Conservation (phyloP, 306 rosid species). For the Sphenostylis stenocarpa region DNA sequence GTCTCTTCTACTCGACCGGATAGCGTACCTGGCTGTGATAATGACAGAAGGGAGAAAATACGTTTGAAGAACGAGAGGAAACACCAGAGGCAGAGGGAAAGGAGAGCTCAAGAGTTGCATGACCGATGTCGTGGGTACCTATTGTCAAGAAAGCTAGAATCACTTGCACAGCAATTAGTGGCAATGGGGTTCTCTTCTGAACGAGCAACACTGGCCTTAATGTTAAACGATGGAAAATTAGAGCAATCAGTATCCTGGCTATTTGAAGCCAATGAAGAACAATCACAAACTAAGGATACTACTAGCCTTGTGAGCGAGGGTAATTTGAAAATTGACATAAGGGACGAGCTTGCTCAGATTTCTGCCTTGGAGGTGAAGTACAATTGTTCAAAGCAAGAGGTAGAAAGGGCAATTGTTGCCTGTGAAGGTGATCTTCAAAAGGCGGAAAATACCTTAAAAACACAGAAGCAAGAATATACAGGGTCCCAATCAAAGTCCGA, state of each 20-base stretch:
- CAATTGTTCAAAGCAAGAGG: conserved; percentile 78
- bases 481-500: conserved; percentile 49
- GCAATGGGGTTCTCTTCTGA: conserved; percentile 79
- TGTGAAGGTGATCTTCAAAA: conserved; percentile 85
- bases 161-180: conserved; percentile 71
- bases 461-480: conserved; percentile 56
- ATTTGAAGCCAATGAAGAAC: conserved; percentile 60
- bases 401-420: conserved; percentile 73
- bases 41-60: conserved; percentile 73
- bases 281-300: conserved; percentile 37
- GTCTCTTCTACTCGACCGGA: conserved; percentile 51
- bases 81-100: conserved; percentile 90
- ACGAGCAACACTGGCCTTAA: conserved; percentile 65
- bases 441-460: conserved; percentile 56
- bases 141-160: conserved; percentile 83
- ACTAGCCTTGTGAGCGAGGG: conserved; percentile 38
- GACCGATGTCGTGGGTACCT: conserved; percentile 72
- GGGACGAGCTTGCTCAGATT: conserved; percentile 64
- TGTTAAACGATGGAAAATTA: conserved; percentile 67
- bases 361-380: conserved; percentile 55
- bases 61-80: conserved; percentile 87
- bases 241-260: conserved; percentile 82
- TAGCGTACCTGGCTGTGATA: conserved; percentile 70
- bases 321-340: conserved; percentile 78
- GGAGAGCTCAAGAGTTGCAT: conserved; percentile 81